These are phyloP conservation scores for Penicillium sp. DNA, from an alignment of 2,329 filamentous ascomycete genomes.

Conservation along the genomic window DNA sequence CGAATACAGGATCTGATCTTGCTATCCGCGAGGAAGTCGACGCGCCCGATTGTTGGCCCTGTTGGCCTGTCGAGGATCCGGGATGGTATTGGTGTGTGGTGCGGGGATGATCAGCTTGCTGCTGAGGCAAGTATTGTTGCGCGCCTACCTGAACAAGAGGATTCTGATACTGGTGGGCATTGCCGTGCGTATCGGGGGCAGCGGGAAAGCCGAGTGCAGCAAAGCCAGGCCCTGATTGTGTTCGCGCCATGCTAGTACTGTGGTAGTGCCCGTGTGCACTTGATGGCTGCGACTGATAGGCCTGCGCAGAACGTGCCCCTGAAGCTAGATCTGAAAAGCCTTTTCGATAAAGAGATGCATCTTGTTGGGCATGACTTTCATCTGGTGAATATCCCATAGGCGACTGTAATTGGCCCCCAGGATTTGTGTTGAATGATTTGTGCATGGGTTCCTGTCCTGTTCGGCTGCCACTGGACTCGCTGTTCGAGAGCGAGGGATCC, in stretches of 20 bases:
- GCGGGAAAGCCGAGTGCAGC: conserved; percentile 1
- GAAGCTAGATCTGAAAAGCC: background rate
- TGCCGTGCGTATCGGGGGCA: background rate
- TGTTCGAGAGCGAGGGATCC: background rate
- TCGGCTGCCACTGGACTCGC: background rate
- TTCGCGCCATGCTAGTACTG: conserved; percentile 8
- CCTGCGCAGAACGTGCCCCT: background rate
- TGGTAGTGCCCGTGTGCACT: conserved; percentile 11
- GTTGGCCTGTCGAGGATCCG: background rate
- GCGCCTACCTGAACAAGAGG: conserved; percentile 5
- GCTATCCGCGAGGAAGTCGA: conserved; percentile 4
- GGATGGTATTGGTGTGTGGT: background rate
- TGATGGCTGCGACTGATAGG: conserved; percentile 2
- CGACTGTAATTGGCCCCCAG: background rate
- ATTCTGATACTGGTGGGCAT: conserved; percentile 12
- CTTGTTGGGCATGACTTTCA: conserved; percentile 13
- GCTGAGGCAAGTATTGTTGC: conserved; percentile 13
- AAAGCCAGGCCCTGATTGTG: conserved; percentile 3
- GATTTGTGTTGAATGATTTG: background rate
- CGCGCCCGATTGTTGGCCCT: conserved; percentile 1
- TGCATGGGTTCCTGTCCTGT: background rate
- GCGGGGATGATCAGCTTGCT: background rate
- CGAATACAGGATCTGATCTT: conserved; percentile 28
- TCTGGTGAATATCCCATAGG: background rate
- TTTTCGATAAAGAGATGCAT: background rate